A percentile compares a stretch with the other conserved stretches of the same genome.
phyloP scores from a whole-genome alignment of 2,329 filamentous ascomycete species.

The Escovopsis sp. region DNA sequence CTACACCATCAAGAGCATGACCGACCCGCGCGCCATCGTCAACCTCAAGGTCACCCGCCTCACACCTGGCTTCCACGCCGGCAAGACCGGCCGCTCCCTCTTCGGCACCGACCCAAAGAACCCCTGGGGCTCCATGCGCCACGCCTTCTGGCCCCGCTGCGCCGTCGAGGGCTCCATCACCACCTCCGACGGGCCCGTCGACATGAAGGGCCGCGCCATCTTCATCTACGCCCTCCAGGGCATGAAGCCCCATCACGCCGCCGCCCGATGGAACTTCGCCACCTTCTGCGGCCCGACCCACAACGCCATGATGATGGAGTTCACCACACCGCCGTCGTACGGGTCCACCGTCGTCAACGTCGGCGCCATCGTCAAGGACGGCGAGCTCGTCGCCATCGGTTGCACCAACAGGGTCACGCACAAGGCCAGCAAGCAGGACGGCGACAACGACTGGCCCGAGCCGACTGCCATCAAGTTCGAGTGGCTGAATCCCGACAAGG shows the following conservation, averaged over 20 bases:
- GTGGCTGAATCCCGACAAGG: slow-evolving; percentile 66
- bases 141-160: slow-evolving; percentile 89
- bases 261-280: slow-evolving; percentile 82
- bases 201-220: slow-evolving; percentile 66
- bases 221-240: slow-evolving; percentile 82
- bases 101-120: slow-evolving; percentile 75
- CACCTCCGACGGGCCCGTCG: slow-evolving; percentile 64
- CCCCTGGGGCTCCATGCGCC: slow-evolving; percentile 86
- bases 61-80: slow-evolving; percentile 70
- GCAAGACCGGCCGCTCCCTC: slow-evolving; percentile 67
- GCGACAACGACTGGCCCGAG: slow-evolving; percentile 76
- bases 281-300: slow-evolving; percentile 79
- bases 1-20: slow-evolving; percentile 83
- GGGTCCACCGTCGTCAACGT: slow-evolving; percentile 72
- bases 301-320: slow-evolving; percentile 91
- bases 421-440: slow-evolving; percentile 52
- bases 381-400: slow-evolving; percentile 62
- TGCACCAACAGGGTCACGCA: slow-evolving; percentile 50
- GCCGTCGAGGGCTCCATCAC: slow-evolving; percentile 68
- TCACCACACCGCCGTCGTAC: slow-evolving; percentile 84
- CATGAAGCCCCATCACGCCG: slow-evolving; percentile 97
- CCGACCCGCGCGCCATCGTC: slow-evolving; percentile 65
- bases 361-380: slow-evolving; percentile 67
- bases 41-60: slow-evolving; percentile 67
- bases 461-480: slow-evolving; percentile 58